Evolutionary conservation across 2,329 filamentous ascomycete genomes (phyloP), one percentile per base, ranked within the genome.

Genomic region (Xylariaceae sp.): DNA sequence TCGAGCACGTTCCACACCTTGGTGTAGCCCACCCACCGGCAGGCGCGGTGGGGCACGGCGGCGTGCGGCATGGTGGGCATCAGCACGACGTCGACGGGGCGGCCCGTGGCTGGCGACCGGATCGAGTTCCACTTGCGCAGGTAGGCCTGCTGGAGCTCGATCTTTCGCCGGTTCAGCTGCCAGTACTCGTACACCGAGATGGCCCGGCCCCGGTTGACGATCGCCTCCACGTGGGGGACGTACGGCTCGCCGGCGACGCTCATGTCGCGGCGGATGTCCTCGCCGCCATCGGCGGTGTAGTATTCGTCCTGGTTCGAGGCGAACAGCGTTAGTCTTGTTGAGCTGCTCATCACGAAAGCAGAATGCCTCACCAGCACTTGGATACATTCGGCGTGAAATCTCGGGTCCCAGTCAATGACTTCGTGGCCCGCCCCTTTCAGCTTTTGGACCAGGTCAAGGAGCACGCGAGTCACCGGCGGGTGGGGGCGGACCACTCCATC

Each of bases 141-240:
- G 35, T 77, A 80, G 3, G 56, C 60, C 37, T 76, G 67, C 41
- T 77, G 72, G 4, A 65, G 58, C 1, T 56, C 59, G 17, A 63
- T 36, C 46, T 80, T 81, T 17, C 64, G 61, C 39, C 61, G 72
- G 54, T 80, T 81, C 5, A 83, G 61, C 44, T 80, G 75, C 78
- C 77, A 83, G 53, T 82, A 83, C 4, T 77, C 63, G 37, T 74
- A 80, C 0, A 80, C 74, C 0, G 72, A 77, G 11, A 80, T 72
- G 1, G 73, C 50, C 9, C 63, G 43, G 2, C 63, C 70, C 0
- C 63, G 60, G 32, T 72, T 70, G 11, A 80, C 52, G 5, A 82
- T 60, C 0, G 58, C 63, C 45, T 78, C 62, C 0, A 82, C 75
- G 35, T 77, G 71, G 0, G 71, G 68, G 3, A 80, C 66, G 25